Percentiles rank a stretch among this genome's conserved stretches.
phyloP scores from a whole-genome alignment of 768 basidiomycete genomes.

The Boletus sensibilis region DNA sequence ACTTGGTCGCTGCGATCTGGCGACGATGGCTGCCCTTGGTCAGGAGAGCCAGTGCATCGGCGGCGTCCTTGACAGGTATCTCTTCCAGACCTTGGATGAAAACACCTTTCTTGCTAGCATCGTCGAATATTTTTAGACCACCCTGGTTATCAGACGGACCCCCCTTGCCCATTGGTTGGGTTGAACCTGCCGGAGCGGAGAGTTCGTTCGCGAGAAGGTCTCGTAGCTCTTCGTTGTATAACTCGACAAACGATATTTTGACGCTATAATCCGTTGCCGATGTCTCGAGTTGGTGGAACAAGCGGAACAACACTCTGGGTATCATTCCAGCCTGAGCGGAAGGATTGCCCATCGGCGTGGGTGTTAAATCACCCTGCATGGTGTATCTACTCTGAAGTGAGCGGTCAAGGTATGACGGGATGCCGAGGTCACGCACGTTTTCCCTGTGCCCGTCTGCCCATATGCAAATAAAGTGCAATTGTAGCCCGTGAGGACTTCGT shows the following conservation, averaged over 20 bases:
- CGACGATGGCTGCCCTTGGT: conserved; percentile 87
- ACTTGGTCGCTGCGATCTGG: conserved; percentile 93
- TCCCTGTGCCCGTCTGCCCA: conserved; percentile 97
- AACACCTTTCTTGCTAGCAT: conserved; percentile 82
- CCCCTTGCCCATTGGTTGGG: conserved; percentile 76
- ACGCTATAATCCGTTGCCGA: conserved; percentile 83
- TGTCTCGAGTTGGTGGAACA: conserved; percentile 86
- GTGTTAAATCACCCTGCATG: conserved; percentile 92
- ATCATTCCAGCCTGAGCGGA: conserved; percentile 93
- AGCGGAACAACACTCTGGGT: conserved; percentile 85
- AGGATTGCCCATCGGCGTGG: conserved; percentile 84
- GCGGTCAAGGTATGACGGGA: neutral
- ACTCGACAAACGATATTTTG: conserved; percentile 89
- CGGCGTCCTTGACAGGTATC: conserved; percentile 74
- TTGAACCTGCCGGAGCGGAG: conserved; percentile 58
- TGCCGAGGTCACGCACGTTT: conserved; percentile 69
- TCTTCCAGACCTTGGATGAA: conserved; percentile 96
- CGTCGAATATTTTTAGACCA: conserved; percentile 91
- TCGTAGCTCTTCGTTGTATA: conserved; percentile 98
- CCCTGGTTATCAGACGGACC: conserved; percentile 49
- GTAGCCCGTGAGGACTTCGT: conserved; percentile 93
- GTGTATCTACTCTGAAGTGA: conserved; percentile 64
- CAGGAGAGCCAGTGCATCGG: conserved; percentile 79
- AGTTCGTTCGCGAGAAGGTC: conserved; percentile 87
- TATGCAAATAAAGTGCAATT: conserved; percentile 98